These are phyloP conservation scores for Echria macrotheca DNA, from an alignment of 495 filamentous ascomycete genomes.

Conservation along the genomic window DNA sequence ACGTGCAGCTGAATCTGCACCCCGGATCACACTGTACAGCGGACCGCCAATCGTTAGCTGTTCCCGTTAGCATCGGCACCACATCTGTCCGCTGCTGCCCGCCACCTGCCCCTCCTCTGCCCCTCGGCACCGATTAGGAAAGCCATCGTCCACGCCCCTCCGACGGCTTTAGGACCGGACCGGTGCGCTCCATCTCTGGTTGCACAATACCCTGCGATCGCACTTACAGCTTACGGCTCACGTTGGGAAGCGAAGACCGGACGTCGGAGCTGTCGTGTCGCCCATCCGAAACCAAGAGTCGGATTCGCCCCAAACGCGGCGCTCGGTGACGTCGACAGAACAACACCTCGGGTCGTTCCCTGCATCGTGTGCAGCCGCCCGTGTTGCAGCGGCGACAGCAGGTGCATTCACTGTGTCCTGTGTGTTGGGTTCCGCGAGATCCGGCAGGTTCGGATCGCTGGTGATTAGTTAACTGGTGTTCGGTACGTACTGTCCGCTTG, in stretches of 20 bases:
- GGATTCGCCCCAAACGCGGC: too few relatives aligned
- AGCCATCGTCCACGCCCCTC: background rate
- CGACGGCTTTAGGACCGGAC: background rate
- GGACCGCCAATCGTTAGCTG: conserved; percentile 12
- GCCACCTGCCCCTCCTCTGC: background rate
- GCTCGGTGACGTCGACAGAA: conserved; percentile 21
- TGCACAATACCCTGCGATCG: too few relatives aligned
- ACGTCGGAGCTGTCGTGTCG: conserved; percentile 1
- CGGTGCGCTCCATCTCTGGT: background rate
- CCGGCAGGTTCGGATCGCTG: background rate
- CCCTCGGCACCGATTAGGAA: background rate
- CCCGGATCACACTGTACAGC: conserved; percentile 20
- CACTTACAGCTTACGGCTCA: too few relatives aligned
- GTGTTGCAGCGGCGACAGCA: conserved; percentile 13
- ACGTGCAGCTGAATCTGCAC: conserved; percentile 27
- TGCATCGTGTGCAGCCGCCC: conserved; percentile 15
- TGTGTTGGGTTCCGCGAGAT: conserved; percentile 4
- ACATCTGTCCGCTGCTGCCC: too few relatives aligned
- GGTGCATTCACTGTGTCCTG: conserved; percentile 1
- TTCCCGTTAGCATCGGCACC: background rate
- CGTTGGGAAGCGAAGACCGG: too few relatives aligned
- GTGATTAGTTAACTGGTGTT: background rate
- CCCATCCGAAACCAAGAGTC: background rate
- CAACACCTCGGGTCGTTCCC: conserved; percentile 16
- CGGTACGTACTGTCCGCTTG: conserved; percentile 2